Base-by-base conservation (phyloP, 2,329 filamentous ascomycete genomes). In the Graphilbum sp. region DNA sequence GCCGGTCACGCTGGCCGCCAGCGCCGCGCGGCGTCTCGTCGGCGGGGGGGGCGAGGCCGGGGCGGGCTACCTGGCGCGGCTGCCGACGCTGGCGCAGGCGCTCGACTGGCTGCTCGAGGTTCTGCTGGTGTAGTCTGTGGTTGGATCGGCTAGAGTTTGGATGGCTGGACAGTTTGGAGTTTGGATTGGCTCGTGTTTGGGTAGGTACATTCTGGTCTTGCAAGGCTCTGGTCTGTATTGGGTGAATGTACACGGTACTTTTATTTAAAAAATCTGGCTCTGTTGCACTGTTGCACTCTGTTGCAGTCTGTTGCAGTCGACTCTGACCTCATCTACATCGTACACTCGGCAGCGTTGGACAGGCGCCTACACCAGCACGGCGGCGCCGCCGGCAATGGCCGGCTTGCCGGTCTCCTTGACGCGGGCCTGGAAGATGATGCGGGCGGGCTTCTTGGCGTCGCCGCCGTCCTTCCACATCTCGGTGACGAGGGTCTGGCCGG, bases 401-500 rank as follows among this genome's bases (percentile, higher is more conserved):
- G 83, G 64, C 70, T 92, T 93, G 51, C 86, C 86, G 39, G 86
- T 94, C 70, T 94, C 86, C 63, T 87, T 85, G 46, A 94, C 84
- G 59, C 76, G 86, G 39, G 74, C 72, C 68, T 92, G 84, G 70
- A 93, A 94, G 45, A 87, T 61, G 39, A 94, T 70, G 34, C 37
- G 39, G n/a, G n/a, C n/a, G n/a, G n/a, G n/a, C n/a, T n/a, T n/a
- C 31, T 19, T 15, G 54, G 72, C 77, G 51, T 70, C 71, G 16
- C 33, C 23, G 35, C 76, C 78, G 51, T 92, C 84, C 64, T 81
- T 86, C 86, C 86, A 94, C 83, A 92, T 88, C 67, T 93, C 85
- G 7, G 85, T 93, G 45, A 82, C 69, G 40, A 94, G 68, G n/a
- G 84, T 93, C 69, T 94, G 79, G 13, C 85, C 85, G 0, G 84